Base-by-base conservation (phyloP, 192 early-diverging fungal genomes). In the Mortierella antarctica region DNA sequence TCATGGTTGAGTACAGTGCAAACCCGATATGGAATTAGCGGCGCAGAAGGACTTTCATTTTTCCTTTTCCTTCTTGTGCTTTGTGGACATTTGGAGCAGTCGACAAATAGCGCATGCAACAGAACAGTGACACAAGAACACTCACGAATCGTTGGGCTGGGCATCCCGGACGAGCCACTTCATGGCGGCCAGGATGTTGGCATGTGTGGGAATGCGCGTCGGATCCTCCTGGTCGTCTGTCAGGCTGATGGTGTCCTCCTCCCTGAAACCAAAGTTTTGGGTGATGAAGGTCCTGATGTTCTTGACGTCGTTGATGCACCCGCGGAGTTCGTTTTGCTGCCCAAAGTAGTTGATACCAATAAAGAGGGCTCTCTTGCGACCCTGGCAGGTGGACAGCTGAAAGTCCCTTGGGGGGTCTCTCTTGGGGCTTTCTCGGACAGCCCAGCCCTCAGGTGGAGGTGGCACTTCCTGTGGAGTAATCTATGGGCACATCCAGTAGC, bases 321-420 rank as follows among this genome's bases (percentile, higher is more conserved):
- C 94, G 71, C 71, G 47, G 54, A 95, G 90, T 73, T 89, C 85
- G 65, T 82, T 82, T 60, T 82, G 70, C 55, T 88, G 84, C 17
- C 87, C 88, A 61, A 87, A 83, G 82, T 98, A 98, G 79, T 98
- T 98, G 85, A 97, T 96, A 21, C 97, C 97, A 70, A 98, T 91
- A 44, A 98, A 87, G n/a, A 98, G 83, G 2, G 96, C 96, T n/a
- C 89, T 86, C 84, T 94, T 93, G 57, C 91, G 87, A 39, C 93
- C 93, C 49, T 85, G 83, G 72, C 88, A 90, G 58, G 84, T 88
- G 12, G 87, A 88, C 12, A 90, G 65, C 51, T 87, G 67, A 47
- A 86, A 88, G 21, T 82, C 62, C 12, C 44, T n/a, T 0, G 78
- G 74, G 15, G 83, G 74, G 9, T 71, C 46, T 42, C 53, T 14